Evolutionary conservation across 305 asterid genomes (phyloP).

Genomic region (Withania somnifera): DNA sequence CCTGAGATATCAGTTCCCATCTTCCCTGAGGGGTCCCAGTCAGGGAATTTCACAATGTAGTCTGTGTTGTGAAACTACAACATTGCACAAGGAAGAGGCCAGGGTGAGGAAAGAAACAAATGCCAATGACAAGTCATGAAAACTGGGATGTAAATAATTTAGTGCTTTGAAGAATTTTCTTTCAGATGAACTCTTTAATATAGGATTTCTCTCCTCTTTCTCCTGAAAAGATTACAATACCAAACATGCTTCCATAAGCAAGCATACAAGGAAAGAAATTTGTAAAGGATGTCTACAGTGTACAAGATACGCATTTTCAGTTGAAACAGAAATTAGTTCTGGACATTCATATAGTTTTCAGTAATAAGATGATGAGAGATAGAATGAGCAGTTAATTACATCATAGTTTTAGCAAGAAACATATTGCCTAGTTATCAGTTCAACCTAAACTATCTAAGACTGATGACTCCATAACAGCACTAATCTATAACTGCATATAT

Average conservation of each 20-base stretch:
- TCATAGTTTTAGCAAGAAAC: not conserved
- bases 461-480: not conserved
- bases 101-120: not conserved
- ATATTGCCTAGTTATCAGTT: not conserved
- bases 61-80: conserved; percentile 87
- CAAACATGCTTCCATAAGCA: not conserved
- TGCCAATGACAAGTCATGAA: not conserved
- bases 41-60: conserved; percentile 83
- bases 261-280: not conserved
- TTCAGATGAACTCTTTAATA: not conserved
- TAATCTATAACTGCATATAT: not conserved
- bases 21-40: conserved; percentile 64
- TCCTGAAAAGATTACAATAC: not conserved
- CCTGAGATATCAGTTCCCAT: conserved; percentile 14
- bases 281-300: not conserved
- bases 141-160: not conserved
- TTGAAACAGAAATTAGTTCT: not conserved
- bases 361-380: not conserved
- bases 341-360: not conserved
- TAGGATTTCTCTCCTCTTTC: not conserved
- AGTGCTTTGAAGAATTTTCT: not conserved
- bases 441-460: not conserved
- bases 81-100: not conserved
- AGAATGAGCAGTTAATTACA: not conserved
- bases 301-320: not conserved